A percentile compares a stretch with the other conserved stretches of the same genome.
Evolutionary conservation across 768 basidiomycete genomes (phyloP).

Genomic region (Exsudoporus frostii): DNA sequence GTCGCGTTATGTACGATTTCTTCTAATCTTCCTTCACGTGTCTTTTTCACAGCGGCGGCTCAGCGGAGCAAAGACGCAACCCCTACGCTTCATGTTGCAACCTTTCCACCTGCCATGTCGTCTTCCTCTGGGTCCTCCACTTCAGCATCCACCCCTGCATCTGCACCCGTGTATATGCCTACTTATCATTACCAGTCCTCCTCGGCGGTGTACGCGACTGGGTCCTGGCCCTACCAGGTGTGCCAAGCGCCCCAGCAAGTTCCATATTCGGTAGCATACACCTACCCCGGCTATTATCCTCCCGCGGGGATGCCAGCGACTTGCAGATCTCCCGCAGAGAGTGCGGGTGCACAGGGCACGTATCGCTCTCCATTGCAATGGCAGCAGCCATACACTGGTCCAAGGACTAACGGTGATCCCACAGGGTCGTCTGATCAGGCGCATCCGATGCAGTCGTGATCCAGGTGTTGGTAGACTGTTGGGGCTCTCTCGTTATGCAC

Average conservation of each 20-base stretch:
- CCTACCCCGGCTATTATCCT: conserved; percentile 25
- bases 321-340: conserved; percentile 14
- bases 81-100: conserved; percentile 21
- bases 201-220: conserved; percentile 17
- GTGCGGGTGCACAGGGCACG: conserved; percentile 21
- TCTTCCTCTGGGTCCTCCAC: conserved; percentile 23
- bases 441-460: conserved; percentile 13
- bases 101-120: conserved; percentile 21
- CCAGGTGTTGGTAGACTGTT: neutral
- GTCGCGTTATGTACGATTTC: neutral
- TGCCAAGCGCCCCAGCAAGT: conserved; percentile 18
- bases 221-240: conserved; percentile 35
- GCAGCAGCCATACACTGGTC: conserved; percentile 36
- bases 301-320: conserved; percentile 11
- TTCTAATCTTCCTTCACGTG: conserved; percentile 10
- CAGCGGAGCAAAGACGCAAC: conserved; percentile 9
- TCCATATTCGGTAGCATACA: conserved; percentile 21
- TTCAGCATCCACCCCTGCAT: conserved; percentile 13
- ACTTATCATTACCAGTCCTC: conserved; percentile 22
- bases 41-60: conserved; percentile 13
- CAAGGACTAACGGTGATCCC: conserved; percentile 35
- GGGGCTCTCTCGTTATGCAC: neutral
- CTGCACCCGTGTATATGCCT: conserved; percentile 21
- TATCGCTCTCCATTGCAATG: conserved; percentile 31
- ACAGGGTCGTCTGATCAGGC: conserved; percentile 25